These are phyloP conservation scores for Pyrenochaeta sp. DNA, from an alignment of 2,329 filamentous ascomycete species.

Conservation along the genomic window DNA sequence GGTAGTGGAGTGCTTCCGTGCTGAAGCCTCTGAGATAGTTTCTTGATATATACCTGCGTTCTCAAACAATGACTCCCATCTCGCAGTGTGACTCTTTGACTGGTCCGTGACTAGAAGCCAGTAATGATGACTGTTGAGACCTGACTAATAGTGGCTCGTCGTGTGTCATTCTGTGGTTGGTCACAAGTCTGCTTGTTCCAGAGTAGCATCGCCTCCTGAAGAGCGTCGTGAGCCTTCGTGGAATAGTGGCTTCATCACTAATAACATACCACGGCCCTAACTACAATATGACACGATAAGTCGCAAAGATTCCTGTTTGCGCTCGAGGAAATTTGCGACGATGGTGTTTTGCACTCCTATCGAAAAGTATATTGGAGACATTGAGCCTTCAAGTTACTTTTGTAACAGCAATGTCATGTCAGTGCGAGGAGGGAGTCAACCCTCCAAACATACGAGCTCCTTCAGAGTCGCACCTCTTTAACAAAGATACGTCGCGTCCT, in stretches of 20 bases:
- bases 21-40: constrained; percentile 24
- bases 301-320: too few relatives aligned
- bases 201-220: not conserved
- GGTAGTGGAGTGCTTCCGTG: constrained; percentile 11
- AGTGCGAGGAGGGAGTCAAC: too few relatives aligned
- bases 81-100: constrained; percentile 12
- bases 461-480: too few relatives aligned
- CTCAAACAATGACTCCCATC: constrained; percentile 22
- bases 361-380: too few relatives aligned
- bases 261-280: too few relatives aligned
- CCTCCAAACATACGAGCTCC: too few relatives aligned
- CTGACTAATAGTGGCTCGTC: not conserved
- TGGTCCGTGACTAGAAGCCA: constrained; percentile 1
- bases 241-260: not conserved
- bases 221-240: not conserved
- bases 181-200: not conserved
- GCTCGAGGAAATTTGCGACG: too few relatives aligned
- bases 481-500: too few relatives aligned
- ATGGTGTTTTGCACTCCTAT: too few relatives aligned
- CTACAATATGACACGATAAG: too few relatives aligned
- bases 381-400: too few relatives aligned
- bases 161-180: not conserved
- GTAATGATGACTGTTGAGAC: not conserved
- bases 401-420: too few relatives aligned
- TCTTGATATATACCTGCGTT: constrained; percentile 27